phyloP scores from a whole-genome alignment of 495 filamentous ascomycete species.

The Aspergillus saccharolyticus region DNA sequence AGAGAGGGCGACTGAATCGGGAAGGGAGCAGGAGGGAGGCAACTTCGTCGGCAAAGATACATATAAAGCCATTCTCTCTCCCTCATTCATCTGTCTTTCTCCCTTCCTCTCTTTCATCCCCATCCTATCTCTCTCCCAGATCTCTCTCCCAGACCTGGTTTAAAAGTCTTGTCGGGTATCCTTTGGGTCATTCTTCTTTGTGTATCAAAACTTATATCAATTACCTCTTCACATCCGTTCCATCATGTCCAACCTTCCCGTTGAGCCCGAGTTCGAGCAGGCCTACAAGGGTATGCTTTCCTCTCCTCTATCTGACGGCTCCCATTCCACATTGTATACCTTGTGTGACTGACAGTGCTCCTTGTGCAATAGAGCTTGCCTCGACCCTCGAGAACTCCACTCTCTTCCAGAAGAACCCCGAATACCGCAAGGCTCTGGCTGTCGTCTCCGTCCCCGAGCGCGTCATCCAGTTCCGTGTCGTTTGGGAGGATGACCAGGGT shows the following conservation, averaged over 20 bases:
- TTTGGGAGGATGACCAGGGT: constrained; percentile 92
- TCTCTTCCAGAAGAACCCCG: constrained; percentile 89
- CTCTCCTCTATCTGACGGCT: neutral
- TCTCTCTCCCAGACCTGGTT: constrained; percentile 2
- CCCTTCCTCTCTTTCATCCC: constrained; percentile 6
- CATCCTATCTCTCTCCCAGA: neutral
- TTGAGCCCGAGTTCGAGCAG: constrained; percentile 98
- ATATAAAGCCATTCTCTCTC: constrained; percentile 19
- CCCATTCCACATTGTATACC: neutral
- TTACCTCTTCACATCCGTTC: neutral
- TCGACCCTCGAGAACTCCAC: constrained; percentile 89
- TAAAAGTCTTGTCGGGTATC: neutral
- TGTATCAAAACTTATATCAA: neutral
- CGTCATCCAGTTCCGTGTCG: constrained; percentile 92
- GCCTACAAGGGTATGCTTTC: constrained; percentile 79
- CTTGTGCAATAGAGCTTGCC: constrained; percentile 64
- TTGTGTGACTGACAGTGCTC: neutral
- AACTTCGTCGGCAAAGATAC: neutral
- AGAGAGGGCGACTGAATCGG: neutral
- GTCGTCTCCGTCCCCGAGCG: constrained; percentile 93
- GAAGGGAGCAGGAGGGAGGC: neutral
- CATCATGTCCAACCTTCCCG: constrained; percentile 75
- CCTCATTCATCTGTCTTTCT: constrained; percentile 3
- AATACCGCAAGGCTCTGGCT: constrained; percentile 84
- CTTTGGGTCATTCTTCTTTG: neutral